Evolutionary conservation across 1,139 yeast species (phyloP).

Genomic region (Diutina catenulata): DNA sequence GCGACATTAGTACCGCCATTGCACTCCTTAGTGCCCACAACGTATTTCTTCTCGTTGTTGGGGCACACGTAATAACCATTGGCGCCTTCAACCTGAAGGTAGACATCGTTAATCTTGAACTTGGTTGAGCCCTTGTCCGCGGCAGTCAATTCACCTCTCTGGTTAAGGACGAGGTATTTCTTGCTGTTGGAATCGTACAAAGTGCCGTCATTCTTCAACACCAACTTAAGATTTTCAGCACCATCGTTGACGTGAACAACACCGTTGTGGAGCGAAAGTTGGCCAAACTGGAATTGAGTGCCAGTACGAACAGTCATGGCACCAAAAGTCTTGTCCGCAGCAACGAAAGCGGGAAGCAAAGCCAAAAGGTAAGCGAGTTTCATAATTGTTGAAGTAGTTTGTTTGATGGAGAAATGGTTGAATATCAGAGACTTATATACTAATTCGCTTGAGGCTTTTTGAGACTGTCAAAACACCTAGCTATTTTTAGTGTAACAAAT

Average conservation of each 20-base stretch:
- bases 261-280: background rate
- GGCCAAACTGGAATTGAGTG: conserved; percentile 7
- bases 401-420: too few species aligned
- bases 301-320: conserved; percentile 16
- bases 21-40: background rate
- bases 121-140: background rate
- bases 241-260: background rate
- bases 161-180: background rate
- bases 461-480: too few species aligned
- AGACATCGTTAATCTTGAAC: too few species aligned
- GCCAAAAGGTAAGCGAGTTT: too few species aligned
- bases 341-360: conserved; percentile 13
- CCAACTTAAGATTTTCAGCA: background rate
- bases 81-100: too few species aligned
- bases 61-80: too few species aligned
- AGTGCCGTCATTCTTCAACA: background rate
- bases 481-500: too few species aligned
- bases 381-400: too few species aligned
- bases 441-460: too few species aligned
- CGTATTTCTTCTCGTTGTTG: too few species aligned
- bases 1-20: background rate
- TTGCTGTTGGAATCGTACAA: background rate
- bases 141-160: background rate
- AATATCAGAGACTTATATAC: too few species aligned
- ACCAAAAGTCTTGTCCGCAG: conserved; percentile 14